These are phyloP conservation scores for Alternaria ventricosa DNA, from an alignment of 2,329 filamentous ascomycete species.

Conservation along the genomic window DNA sequence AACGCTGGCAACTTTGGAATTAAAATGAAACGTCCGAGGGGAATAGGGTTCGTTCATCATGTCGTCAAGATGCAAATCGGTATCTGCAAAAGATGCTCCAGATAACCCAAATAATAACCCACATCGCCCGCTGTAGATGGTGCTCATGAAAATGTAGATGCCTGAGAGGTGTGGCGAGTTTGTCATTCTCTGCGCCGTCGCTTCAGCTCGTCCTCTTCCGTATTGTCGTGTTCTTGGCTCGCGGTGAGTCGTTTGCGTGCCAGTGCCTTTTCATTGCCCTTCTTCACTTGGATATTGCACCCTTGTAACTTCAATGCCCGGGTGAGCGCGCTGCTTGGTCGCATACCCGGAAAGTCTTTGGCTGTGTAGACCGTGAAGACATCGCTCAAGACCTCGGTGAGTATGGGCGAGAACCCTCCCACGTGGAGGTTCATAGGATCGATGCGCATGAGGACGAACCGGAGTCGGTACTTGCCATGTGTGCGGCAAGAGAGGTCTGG, in stretches of 20 bases:
- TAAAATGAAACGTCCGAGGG: constrained; percentile 19
- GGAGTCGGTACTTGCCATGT: constrained; percentile 75
- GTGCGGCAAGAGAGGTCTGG: constrained; percentile 81
- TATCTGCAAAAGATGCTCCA: constrained; percentile 42
- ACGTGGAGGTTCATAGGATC: constrained; percentile 66
- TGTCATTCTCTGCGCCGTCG: constrained; percentile 46
- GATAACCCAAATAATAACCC: constrained; percentile 36
- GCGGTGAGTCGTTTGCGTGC: constrained; percentile 50
- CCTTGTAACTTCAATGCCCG: constrained; percentile 79
- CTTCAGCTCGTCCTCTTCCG: constrained; percentile 47
- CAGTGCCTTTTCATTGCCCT: constrained; percentile 73
- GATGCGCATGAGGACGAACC: constrained; percentile 75
- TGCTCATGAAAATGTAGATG: constrained; percentile 15
- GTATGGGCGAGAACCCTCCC: constrained; percentile 57
- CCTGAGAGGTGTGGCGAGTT: background rate
- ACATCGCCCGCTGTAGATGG: constrained; percentile 34
- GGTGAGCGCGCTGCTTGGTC: constrained; percentile 75
- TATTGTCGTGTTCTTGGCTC: constrained; percentile 51
- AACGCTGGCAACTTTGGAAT: constrained; percentile 14
- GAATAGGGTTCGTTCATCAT: constrained; percentile 35
- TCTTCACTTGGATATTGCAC: constrained; percentile 85
- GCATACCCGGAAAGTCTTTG: constrained; percentile 87
- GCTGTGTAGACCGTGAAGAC: constrained; percentile 82
- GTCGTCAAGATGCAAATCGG: constrained; percentile 45
- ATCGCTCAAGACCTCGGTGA: constrained; percentile 67